Evolutionary conservation across 1,284 basidiomycete genomes (phyloP).

Genomic region (Fomes fomentarius): DNA sequence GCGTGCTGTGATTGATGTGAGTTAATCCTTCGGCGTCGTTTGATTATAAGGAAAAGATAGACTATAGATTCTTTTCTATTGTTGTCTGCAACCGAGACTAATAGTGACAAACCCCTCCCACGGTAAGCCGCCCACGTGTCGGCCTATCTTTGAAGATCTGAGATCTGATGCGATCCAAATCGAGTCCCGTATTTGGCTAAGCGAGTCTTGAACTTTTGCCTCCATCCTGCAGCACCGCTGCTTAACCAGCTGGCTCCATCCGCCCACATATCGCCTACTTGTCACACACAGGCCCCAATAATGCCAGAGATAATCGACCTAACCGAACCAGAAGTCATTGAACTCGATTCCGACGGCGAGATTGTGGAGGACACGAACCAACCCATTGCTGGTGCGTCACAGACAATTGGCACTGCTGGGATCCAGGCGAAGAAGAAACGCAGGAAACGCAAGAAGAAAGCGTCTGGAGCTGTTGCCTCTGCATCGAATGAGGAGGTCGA

Average conservation of each 20-base stretch:
- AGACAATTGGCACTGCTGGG: not conserved
- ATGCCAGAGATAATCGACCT: slow-evolving; percentile 42
- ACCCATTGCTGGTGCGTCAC: not conserved
- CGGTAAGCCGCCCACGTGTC: too few species aligned
- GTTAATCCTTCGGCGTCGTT: too few species aligned
- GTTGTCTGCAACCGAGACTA: too few species aligned
- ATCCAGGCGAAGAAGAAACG: slow-evolving; percentile 28
- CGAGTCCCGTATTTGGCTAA: not conserved
- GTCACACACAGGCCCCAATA: too few species aligned
- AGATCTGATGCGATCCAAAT: not conserved
- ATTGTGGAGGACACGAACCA: slow-evolving; percentile 1
- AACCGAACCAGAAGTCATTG: slow-evolving; percentile 32
- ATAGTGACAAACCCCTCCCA: too few species aligned
- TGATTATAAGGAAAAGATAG: too few species aligned
- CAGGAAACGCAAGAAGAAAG: slow-evolving; percentile 24
- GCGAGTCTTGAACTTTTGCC: slow-evolving; percentile 4
- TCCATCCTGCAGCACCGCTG: not conserved
- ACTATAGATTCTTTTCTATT: too few species aligned
- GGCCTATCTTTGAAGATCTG: too few species aligned
- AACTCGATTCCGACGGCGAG: slow-evolving; percentile 31
- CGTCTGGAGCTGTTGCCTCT: not conserved
- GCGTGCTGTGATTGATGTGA: too few species aligned
- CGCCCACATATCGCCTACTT: too few species aligned
- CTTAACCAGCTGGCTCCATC: not conserved
- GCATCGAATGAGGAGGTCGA: slow-evolving; percentile 19